A percentile compares a stretch with the other conserved stretches of the same genome.
phyloP scores from a whole-genome alignment of 1,284 basidiomycete genomes.

The Cutaneotrichosporon sp. region DNA sequence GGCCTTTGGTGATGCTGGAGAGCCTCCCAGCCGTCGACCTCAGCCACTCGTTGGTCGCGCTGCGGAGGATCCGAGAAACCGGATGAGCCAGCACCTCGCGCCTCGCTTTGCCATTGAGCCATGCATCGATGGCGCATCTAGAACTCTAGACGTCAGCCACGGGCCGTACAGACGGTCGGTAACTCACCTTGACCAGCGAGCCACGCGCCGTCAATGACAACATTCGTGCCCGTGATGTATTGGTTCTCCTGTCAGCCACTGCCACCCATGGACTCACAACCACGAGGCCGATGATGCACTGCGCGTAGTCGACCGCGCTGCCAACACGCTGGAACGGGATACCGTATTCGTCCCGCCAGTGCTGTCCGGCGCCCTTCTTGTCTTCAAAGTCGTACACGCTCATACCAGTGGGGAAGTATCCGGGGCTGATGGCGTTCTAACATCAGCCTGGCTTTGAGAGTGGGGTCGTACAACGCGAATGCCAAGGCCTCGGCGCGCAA shows the following conservation, averaged over 20 bases:
- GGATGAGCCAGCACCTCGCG: too few relatives aligned
- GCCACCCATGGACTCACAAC: background rate
- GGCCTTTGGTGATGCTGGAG: too few relatives aligned
- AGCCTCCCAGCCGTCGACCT: too few relatives aligned
- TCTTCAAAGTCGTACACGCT: slow-evolving; percentile 29
- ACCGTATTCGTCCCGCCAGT: slow-evolving; percentile 35
- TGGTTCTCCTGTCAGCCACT: slow-evolving; percentile 29
- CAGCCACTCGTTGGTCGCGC: too few relatives aligned
- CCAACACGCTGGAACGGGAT: slow-evolving; percentile 49
- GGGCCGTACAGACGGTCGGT: too few relatives aligned
- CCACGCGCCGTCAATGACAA: slow-evolving; percentile 46
- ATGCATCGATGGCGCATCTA: too few relatives aligned
- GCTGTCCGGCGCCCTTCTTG: slow-evolving; percentile 12
- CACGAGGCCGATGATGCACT: slow-evolving; percentile 24
- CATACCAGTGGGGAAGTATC: slow-evolving; percentile 47
- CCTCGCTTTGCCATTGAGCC: too few relatives aligned
- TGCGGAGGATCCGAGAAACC: too few relatives aligned
- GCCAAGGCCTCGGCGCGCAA: slow-evolving; percentile 29
- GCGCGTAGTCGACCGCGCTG: slow-evolving; percentile 47
- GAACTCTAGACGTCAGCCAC: too few relatives aligned
- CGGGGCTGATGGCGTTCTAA: slow-evolving; percentile 27
- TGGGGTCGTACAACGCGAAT: slow-evolving; percentile 26
- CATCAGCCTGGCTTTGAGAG: background rate
- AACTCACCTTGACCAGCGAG: slow-evolving; percentile 4
- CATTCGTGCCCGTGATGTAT: slow-evolving; percentile 47